Evolutionary conservation across 2,329 filamentous ascomycete species (phyloP).

Genomic region (Trichoderma lentiforme): DNA sequence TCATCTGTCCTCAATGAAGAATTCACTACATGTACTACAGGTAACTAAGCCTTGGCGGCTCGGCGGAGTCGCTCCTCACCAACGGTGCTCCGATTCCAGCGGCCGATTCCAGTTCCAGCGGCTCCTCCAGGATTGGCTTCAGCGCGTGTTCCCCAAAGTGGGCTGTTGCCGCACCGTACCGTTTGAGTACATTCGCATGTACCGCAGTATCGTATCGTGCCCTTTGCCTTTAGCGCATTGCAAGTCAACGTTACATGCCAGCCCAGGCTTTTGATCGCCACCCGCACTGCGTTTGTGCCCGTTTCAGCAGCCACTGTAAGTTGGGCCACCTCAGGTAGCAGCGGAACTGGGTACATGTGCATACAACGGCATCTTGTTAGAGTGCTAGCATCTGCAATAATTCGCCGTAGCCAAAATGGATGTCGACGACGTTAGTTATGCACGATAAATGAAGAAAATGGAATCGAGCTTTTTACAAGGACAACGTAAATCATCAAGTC

Average conservation of each 20-base stretch:
- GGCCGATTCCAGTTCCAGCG: background rate
- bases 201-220: background rate
- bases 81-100: background rate
- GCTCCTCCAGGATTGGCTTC: conserved; percentile 5
- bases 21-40: background rate
- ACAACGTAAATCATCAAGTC: background rate
- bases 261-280: background rate
- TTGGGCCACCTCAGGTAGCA: conserved; percentile 1
- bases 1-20: background rate
- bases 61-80: background rate
- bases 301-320: background rate
- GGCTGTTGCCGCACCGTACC: background rate
- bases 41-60: background rate
- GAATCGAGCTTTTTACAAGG: background rate
- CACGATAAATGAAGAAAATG: background rate
- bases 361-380: background rate
- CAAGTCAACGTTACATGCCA: conserved; percentile 13
- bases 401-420: background rate
- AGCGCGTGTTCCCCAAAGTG: background rate
- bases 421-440: background rate
- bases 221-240: background rate
- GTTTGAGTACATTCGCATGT: background rate
- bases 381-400: background rate
- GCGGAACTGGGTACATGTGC: background rate
- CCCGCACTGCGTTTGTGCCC: background rate